Conservation (phyloP, 176 grass and related monocot species). For the Dendrocalamus sinicus region DNA sequence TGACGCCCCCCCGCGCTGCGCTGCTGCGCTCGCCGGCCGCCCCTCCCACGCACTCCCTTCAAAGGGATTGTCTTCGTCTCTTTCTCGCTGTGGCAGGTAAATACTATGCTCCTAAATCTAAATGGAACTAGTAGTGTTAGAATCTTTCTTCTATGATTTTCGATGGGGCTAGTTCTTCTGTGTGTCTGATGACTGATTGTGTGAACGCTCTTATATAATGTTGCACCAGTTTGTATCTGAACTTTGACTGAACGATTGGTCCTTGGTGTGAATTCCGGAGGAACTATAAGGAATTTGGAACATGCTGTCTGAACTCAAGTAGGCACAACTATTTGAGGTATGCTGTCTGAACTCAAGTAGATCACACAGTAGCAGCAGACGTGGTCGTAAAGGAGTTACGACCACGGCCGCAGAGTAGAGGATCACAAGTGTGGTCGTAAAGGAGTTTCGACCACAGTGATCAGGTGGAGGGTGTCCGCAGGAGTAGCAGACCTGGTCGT, state of each 20-base stretch:
- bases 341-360: no score
- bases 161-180: neutral
- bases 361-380: no score
- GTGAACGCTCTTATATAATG: neutral
- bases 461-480: no score
- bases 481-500: no score
- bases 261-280: neutral
- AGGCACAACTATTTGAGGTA: neutral
- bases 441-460: no score
- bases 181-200: neutral
- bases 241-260: neutral
- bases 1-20: no score
- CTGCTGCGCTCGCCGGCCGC: no score
- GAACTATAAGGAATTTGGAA: neutral
- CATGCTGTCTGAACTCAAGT: neutral
- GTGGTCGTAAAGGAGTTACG: no score
- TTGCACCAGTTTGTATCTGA: neutral
- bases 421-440: no score
- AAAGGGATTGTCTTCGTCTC: slow-evolving; percentile 98
- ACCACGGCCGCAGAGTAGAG: no score
- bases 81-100: slow-evolving; percentile 84
- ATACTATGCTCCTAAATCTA: slow-evolving; percentile 27
- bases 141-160: neutral
- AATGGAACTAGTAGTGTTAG: neutral
- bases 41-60: neutral